Evolutionary conservation across 2,329 filamentous ascomycete species (phyloP).

Genomic region (Zelopaecilomyces penicillatus): DNA sequence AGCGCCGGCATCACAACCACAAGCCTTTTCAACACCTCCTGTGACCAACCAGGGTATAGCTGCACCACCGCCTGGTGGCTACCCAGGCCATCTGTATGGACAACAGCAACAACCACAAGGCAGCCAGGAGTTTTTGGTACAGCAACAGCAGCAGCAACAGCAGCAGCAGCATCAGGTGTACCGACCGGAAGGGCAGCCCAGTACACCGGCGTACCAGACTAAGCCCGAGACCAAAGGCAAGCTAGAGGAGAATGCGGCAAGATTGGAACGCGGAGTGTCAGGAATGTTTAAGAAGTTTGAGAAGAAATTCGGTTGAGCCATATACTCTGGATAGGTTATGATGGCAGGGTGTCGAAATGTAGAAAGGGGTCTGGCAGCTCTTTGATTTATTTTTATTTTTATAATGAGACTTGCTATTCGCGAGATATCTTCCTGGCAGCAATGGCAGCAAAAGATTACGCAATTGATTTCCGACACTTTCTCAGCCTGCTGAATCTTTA

Average conservation of each 20-base stretch:
- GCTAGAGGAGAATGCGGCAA: slow-evolving; percentile 57
- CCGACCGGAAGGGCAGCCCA: slow-evolving; percentile 56
- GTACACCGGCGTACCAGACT: slow-evolving; percentile 31
- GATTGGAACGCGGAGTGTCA: slow-evolving; percentile 61
- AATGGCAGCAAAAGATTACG: no score
- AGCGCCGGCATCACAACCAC: slow-evolving; percentile 19
- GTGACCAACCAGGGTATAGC: slow-evolving; percentile 28
- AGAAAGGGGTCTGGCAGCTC: not conserved
- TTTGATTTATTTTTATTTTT: no score
- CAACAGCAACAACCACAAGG: slow-evolving; percentile 18
- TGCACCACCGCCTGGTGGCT: slow-evolving; percentile 44
- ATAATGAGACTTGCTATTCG: no score
- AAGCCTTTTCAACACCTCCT: slow-evolving; percentile 24
- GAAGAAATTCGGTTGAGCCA: slow-evolving; percentile 55
- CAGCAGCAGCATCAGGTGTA: slow-evolving; percentile 62
- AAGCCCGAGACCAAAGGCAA: slow-evolving; percentile 41
- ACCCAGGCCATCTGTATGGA: slow-evolving; percentile 43
- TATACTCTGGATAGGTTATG: no score
- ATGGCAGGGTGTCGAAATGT: not conserved
- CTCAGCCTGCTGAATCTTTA: no score
- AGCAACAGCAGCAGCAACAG: slow-evolving; percentile 56
- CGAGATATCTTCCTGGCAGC: no score
- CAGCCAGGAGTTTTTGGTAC: slow-evolving; percentile 30
- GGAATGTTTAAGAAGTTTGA: slow-evolving; percentile 71
- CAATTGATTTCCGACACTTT: no score